Conservation (phyloP, 305 asterid genomes). For the Solanum hybrid region DNA sequence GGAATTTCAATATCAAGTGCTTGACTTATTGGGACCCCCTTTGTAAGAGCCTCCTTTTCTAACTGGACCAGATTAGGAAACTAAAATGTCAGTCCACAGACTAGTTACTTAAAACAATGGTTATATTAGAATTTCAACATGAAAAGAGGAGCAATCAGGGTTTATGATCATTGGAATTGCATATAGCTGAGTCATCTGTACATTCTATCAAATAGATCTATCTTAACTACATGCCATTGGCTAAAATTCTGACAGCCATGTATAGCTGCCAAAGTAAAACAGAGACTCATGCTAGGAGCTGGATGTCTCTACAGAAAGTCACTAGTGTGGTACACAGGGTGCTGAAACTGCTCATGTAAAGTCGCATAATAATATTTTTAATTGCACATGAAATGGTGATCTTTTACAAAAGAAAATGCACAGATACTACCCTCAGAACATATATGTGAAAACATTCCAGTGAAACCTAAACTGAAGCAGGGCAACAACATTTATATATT, state of each 20-base stretch:
- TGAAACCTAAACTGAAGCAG: background rate
- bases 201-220: background rate
- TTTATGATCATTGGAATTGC: background rate
- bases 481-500: background rate
- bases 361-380: background rate
- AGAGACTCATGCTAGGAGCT: background rate
- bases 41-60: conserved; percentile 80
- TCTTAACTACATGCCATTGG: background rate
- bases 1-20: conserved; percentile 89
- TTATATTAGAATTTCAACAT: background rate
- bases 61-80: conserved; percentile 35
- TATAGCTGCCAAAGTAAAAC: background rate
- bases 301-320: background rate
- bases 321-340: background rate
- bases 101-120: background rate
- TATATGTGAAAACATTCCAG: background rate
- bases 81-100: background rate
- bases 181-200: background rate
- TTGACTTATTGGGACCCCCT: conserved; percentile 69
- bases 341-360: background rate
- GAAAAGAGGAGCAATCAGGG: background rate
- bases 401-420: background rate
- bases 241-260: background rate
- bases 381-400: background rate
- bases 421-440: background rate